Evolutionary conservation across 1,284 basidiomycete genomes (phyloP).

Genomic region (Fomitopsis betulina): DNA sequence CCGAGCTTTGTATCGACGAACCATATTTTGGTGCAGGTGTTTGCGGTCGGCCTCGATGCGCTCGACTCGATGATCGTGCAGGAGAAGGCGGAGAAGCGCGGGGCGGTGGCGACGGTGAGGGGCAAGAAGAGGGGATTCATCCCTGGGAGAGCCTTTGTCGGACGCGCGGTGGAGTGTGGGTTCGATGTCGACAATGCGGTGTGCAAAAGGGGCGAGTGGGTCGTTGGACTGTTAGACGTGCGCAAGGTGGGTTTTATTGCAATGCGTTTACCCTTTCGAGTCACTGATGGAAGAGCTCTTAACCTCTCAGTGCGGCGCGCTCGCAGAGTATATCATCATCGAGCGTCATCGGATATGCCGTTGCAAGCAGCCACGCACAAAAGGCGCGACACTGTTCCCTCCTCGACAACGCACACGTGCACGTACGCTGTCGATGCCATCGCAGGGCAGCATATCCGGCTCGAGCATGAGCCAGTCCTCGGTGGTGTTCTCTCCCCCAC

Average conservation of each 20-base stretch:
- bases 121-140: constrained; percentile 51
- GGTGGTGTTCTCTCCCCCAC: constrained; percentile 11
- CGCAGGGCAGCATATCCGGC: constrained; percentile 10
- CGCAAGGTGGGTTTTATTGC: constrained; percentile 55
- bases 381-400: constrained; percentile 20
- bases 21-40: constrained; percentile 79
- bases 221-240: constrained; percentile 72
- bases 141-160: constrained; percentile 81
- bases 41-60: constrained; percentile 76
- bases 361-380: constrained; percentile 51
- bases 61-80: constrained; percentile 64
- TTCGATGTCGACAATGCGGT: constrained; percentile 69
- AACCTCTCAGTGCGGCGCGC: constrained; percentile 61
- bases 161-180: constrained; percentile 74
- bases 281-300: constrained; percentile 2
- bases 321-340: constrained; percentile 79
- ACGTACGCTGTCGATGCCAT: constrained; percentile 17
- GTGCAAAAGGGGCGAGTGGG: constrained; percentile 75
- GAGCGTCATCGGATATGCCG: constrained; percentile 76
- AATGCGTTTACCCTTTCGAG: constrained; percentile 5
- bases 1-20: constrained; percentile 64
- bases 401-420: constrained; percentile 17
- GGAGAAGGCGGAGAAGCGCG: constrained; percentile 30
- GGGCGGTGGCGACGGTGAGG: constrained; percentile 6
- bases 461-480: constrained; percentile 10